Percentiles rank a stretch among this genome's conserved stretches.
These are phyloP conservation scores for Saccharomycopsis hybrid DNA, from an alignment of 1,139 yeast genomes.

Conservation along the genomic window DNA sequence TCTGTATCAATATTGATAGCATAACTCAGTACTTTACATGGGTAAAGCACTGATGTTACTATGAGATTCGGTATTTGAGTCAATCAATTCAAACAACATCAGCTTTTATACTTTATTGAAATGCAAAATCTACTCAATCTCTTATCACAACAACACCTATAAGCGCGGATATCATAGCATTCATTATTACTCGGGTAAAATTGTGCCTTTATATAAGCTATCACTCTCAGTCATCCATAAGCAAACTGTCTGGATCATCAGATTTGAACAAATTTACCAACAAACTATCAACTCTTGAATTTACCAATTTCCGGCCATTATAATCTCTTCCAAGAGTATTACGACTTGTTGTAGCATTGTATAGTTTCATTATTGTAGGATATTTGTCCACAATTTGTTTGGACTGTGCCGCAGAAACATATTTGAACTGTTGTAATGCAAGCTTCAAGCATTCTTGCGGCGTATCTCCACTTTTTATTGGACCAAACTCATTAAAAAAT, in stretches of 20 bases:
- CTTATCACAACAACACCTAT: no score
- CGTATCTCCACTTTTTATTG: slow-evolving; percentile 11
- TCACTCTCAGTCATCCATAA: slow-evolving; percentile 7
- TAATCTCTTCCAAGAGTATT: slow-evolving; percentile 8
- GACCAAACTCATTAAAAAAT: not conserved
- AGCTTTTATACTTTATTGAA: no score
- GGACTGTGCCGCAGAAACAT: slow-evolving; percentile 6
- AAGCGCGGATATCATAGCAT: no score
- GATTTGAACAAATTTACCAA: slow-evolving; percentile 12
- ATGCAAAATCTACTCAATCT: no score
- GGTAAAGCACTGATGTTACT: no score
- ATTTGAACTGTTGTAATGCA: slow-evolving; percentile 18
- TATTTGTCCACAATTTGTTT: slow-evolving; percentile 13
- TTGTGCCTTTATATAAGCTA: no score
- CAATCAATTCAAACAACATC: no score
- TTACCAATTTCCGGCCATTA: slow-evolving; percentile 9
- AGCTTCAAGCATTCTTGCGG: slow-evolving; percentile 2
- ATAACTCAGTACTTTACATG: no score
- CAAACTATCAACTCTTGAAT: slow-evolving; percentile 5
- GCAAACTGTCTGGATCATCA: slow-evolving; percentile 16
- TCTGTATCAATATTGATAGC: no score
- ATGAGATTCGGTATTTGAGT: no score
- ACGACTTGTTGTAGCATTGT: not conserved
- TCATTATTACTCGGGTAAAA: no score
- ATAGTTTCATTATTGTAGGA: slow-evolving; percentile 7